These are phyloP conservation scores for Termitomyces sp. DNA, from an alignment of 768 basidiomycete genomes.

Conservation along the genomic window DNA sequence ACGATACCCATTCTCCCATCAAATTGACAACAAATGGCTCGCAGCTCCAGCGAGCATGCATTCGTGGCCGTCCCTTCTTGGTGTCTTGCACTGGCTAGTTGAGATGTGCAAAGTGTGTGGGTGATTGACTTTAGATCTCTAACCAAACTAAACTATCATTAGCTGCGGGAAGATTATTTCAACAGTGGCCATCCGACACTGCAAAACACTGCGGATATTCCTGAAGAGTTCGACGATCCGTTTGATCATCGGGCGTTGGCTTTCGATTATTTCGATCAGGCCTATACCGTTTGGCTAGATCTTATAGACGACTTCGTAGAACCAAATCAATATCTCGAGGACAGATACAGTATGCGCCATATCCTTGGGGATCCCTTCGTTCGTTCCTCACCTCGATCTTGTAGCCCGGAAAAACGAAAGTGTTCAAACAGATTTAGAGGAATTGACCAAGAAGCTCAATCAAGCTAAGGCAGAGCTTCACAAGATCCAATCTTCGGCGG, in stretches of 20 bases:
- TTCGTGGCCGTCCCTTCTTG: conserved; percentile 89
- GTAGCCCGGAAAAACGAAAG: conserved; percentile 71
- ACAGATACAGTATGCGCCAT: conserved; percentile 64
- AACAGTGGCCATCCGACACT: conserved; percentile 66
- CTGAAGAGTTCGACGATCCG: conserved; percentile 74
- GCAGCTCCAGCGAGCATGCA: conserved; percentile 87
- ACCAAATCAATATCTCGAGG: conserved; percentile 68
- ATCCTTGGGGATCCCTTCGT: not conserved
- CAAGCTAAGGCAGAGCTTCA: conserved; percentile 52
- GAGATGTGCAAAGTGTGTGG: conserved; percentile 73
- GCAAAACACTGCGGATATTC: conserved; percentile 57
- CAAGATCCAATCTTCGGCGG: conserved; percentile 61
- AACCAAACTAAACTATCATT: conserved; percentile 27
- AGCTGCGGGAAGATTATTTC: conserved; percentile 48
- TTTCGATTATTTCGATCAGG: conserved; percentile 68
- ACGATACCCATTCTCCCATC: conserved; percentile 77
- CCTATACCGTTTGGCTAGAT: conserved; percentile 69
- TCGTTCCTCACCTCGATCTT: conserved; percentile 8
- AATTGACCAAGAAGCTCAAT: conserved; percentile 46
- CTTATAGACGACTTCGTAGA: conserved; percentile 68
- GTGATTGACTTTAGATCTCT: not conserved
- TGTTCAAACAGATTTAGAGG: conserved; percentile 63
- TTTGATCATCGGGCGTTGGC: conserved; percentile 75
- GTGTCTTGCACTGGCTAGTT: conserved; percentile 90
- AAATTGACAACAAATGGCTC: conserved; percentile 83